Conservation (phyloP, 2,329 filamentous ascomycete genomes). For the Beauveria brongniartii region DNA sequence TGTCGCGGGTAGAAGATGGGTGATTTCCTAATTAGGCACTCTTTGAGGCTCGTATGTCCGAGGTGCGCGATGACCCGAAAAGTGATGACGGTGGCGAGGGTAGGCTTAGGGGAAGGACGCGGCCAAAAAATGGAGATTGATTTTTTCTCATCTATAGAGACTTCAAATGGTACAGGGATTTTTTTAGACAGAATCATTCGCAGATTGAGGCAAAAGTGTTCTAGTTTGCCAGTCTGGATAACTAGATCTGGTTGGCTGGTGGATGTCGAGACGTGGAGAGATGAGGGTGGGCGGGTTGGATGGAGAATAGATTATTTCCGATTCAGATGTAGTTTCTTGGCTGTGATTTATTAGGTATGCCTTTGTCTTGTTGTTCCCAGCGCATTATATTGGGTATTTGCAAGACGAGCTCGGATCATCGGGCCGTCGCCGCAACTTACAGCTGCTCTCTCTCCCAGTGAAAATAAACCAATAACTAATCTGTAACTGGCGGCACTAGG, state of each 20-base stretch:
- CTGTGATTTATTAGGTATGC: too few relatives aligned
- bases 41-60: background rate
- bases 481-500: background rate
- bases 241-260: background rate
- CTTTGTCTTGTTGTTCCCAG: too few relatives aligned
- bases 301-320: background rate
- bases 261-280: background rate
- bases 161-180: background rate
- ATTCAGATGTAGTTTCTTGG: background rate
- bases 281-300: background rate
- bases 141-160: background rate
- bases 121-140: background rate
- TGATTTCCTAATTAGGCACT: background rate
- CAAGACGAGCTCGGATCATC: background rate
- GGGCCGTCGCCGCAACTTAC: background rate
- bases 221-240: background rate
- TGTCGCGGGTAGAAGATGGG: background rate
- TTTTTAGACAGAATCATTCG: background rate
- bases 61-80: constrained; percentile 3
- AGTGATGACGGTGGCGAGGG: background rate
- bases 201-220: background rate
- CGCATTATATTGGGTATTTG: too few relatives aligned
- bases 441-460: too few relatives aligned
- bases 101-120: background rate
- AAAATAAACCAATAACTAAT: too few relatives aligned